Percentiles rank a stretch among this genome's conserved stretches.
Evolutionary conservation across 2,329 filamentous ascomycete species (phyloP).

Genomic region (Fusarium penzigii): DNA sequence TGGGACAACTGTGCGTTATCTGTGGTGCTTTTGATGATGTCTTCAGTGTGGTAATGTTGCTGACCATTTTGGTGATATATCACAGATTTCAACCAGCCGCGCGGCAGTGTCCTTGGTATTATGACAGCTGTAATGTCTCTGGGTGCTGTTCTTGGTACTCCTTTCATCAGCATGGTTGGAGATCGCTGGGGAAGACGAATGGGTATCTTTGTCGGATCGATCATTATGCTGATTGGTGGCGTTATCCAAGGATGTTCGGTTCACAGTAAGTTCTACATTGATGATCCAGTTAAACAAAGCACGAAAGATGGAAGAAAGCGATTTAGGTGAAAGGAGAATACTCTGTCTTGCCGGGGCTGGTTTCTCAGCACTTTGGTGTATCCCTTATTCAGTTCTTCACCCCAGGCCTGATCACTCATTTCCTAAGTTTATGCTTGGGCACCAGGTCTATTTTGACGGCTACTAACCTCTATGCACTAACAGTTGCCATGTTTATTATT

Average conservation of each 20-base stretch:
- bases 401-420: background rate
- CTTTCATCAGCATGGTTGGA: conserved; percentile 29
- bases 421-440: background rate
- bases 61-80: background rate
- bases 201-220: conserved; percentile 30
- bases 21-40: fast-evolving
- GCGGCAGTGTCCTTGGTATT: conserved; percentile 5
- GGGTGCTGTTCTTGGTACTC: conserved; percentile 40
- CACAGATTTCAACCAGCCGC: conserved; percentile 31
- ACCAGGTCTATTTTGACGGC: too few species aligned
- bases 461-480: too few species aligned
- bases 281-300: too few species aligned
- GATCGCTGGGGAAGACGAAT: conserved; percentile 29
- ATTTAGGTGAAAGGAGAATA: too few species aligned
- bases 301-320: too few species aligned
- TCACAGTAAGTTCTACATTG: conserved; percentile 32
- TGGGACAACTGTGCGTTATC: conserved; percentile 17
- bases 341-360: too few species aligned
- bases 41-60: background rate
- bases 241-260: conserved; percentile 11
- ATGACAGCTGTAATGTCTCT: conserved; percentile 45
- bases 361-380: too few species aligned
- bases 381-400: too few species aligned
- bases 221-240: conserved; percentile 41
- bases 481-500: conserved; percentile 53